Evolutionary conservation across 352 stramenopile genomes (phyloP), one percentile per base, ranked within the genome.

Genomic region (Globisporangium recalcitrans): DNA sequence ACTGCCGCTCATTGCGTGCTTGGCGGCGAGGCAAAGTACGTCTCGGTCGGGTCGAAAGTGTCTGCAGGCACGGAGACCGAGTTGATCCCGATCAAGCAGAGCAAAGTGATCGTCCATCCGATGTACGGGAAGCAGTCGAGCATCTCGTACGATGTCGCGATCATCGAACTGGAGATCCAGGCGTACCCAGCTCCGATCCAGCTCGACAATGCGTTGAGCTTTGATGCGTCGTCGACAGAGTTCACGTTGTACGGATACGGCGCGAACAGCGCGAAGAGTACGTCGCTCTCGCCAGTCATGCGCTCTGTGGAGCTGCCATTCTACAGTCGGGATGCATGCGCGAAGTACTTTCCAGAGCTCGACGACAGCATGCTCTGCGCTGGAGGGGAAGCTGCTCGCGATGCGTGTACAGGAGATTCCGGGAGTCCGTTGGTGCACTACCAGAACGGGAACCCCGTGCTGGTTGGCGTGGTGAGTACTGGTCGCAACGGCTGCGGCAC

Each of bases 281-380:
- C 46, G 7, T 40, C 53, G 56, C 67, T 74, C 19, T 75, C 73
- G 3, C 32, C 63, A 0, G 55, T 65, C 29, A 55, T 81, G 13
- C 68, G 64, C 3, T 69, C 70, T 4, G 68, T 81, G 24, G 61
- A 64, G 26, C 46, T 81, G 46, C 64, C 69, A 1, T 72, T 72
- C 34, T 74, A 74, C 26, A 14, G 67, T 1, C 63, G 63, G 16
- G 56, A 64, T 22, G 59, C 58, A 52, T 81, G 73, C 54, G 47
- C 56, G 2, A 52, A 55, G 19, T 68, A 63, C 19, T 73, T 77
- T 24, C 64, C 67, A 6, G 63, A 74, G 24, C 60, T 78, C 19
- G 73, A 81, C 56, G 63, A 69, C 13, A 76, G 69, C 55, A 78
- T 81, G 73, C 67, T 77, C 14, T 81, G 73, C 44, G 73, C 70